Base-by-base conservation (phyloP, 2,329 filamentous ascomycete genomes). In the Beauveria australis region DNA sequence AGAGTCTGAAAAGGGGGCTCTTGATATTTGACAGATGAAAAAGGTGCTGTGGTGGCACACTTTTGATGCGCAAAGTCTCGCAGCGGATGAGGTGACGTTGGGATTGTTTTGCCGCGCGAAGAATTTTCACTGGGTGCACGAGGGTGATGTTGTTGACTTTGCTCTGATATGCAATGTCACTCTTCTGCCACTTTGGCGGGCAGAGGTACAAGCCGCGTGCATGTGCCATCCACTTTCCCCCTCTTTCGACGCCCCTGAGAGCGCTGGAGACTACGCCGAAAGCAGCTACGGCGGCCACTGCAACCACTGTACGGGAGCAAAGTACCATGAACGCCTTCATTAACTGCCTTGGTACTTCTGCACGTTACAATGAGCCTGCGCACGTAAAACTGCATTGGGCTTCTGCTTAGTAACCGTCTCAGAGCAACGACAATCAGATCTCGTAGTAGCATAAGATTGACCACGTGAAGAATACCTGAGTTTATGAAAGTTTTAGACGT, bases 21-120 rank as follows among this genome's bases (percentile, higher is more conserved):
- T 79, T 80, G 67, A 65, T 64, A 69, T 70, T 66, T 66, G 67
- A 71, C 69, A 71, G 84, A 84, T 85, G 75, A 72, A 78, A 78
- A 77, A 74, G 63, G 71, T 73, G 75, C 75, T 73, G 74, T 77
- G 74, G 77, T 76, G 72, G 74, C 64, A 65, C 73, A 72, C 73
- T 83, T 81, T 80, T 75, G 82, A 85, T 83, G 80, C 71, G 66
- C 69, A 70, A 78, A 77, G 67, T 75, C 66, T 76, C 69, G 69
- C 71, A 67, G 69, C 73, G 69, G 78, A 81, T 78, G 79, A 76
- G 75, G 76, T 81, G 80, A 80, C 79, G 80, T 82, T 81, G 78
- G 73, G 73, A 74, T 77, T 76, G 76, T 78, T 81, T 77, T 76
- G 78, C 73, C 77, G 78, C 77, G 75, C 76, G 75, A 75, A 76